Evolutionary conservation across 305 asterid genomes (phyloP).

Genomic region (Andrographis paniculata): DNA sequence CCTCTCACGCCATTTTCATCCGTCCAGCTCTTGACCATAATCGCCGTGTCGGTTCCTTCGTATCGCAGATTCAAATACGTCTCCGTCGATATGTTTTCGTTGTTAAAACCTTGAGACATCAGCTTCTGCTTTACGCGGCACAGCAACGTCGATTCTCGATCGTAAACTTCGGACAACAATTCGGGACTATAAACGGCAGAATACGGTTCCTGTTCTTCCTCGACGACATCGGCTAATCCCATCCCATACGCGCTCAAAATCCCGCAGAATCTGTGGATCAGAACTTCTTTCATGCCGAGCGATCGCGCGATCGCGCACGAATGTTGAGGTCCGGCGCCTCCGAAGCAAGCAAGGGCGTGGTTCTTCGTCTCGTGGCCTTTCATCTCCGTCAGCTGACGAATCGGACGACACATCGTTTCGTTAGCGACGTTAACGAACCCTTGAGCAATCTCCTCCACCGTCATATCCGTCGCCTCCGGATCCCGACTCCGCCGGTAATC

Average conservation of each 20-base stretch:
- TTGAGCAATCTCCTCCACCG: constrained; percentile 86
- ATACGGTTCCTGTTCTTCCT: constrained; percentile 90
- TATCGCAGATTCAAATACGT: constrained; percentile 80
- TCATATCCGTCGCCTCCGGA: constrained; percentile 66
- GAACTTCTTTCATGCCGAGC: constrained; percentile 90
- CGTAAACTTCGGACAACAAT: constrained; percentile 52
- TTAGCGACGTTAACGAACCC: constrained; percentile 90
- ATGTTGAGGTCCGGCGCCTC: constrained; percentile 99
- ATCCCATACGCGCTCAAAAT: constrained; percentile 92
- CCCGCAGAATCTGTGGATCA: constrained; percentile 87
- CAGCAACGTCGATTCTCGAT: constrained; percentile 51
- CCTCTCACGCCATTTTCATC: constrained; percentile 49
- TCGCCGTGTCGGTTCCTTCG: constrained; percentile 91
- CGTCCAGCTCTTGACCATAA: constrained; percentile 62
- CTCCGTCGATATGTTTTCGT: constrained; percentile 61
- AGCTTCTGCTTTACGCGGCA: constrained; percentile 53
- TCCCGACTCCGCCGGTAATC: constrained; percentile 64
- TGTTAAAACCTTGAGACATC: constrained; percentile 64
- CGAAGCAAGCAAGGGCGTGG: constrained; percentile 98
- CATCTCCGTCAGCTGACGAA: constrained; percentile 94
- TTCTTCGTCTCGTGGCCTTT: constrained; percentile 93
- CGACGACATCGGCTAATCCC: constrained; percentile 97
- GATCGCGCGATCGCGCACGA: constrained; percentile 98
- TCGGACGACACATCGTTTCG: constrained; percentile 98
- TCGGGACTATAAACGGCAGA: constrained; percentile 70